These are phyloP conservation scores for Chrysanthemum lavandulifolium DNA, from an alignment of 129 eudicot genomes.

Conservation along the genomic window DNA sequence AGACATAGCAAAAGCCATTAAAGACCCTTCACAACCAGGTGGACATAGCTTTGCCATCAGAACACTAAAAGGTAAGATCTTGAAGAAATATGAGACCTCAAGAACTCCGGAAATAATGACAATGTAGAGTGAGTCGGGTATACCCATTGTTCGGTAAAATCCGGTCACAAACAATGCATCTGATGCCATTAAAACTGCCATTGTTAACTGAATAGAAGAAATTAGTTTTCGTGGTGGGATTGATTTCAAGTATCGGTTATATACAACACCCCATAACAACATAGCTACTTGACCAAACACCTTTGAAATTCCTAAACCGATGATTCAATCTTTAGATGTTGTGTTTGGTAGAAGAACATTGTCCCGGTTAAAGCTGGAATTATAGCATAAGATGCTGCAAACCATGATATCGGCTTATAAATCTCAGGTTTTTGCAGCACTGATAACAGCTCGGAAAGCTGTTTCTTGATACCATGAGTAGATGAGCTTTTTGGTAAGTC, in stretches of 20 bases:
- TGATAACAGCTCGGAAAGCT: slow-evolving; percentile 50
- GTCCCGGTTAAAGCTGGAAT: slow-evolving; percentile 81
- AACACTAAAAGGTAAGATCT: slow-evolving; percentile 74
- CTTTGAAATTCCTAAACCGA: slow-evolving; percentile 80
- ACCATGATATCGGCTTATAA: slow-evolving; percentile 56
- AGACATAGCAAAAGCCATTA: slow-evolving; percentile 93
- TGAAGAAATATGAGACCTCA: slow-evolving; percentile 62
- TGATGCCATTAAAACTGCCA: slow-evolving; percentile 73
- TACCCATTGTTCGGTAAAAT: slow-evolving; percentile 53
- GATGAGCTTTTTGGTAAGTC: slow-evolving; percentile 59
- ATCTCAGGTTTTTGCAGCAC: slow-evolving; percentile 67
- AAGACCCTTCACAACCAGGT: slow-evolving; percentile 85
- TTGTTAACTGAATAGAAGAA: slow-evolving; percentile 49
- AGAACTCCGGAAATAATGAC: slow-evolving; percentile 64
- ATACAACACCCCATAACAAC: slow-evolving; percentile 79
- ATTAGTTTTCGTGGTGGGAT: slow-evolving; percentile 67
- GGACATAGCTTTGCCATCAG: slow-evolving; percentile 84
- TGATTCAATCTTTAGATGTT: slow-evolving; percentile 61
- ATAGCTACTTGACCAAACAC: slow-evolving; percentile 82
- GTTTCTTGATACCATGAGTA: slow-evolving; percentile 46
- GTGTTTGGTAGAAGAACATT: slow-evolving; percentile 89
- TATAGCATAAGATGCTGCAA: slow-evolving; percentile 70
- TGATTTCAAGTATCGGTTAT: slow-evolving; percentile 54
- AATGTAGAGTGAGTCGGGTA: slow-evolving; percentile 63
- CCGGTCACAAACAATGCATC: slow-evolving; percentile 77